Base-by-base conservation (phyloP, 208 protist genomes). In the Vickermania ingenoplastis region DNA sequence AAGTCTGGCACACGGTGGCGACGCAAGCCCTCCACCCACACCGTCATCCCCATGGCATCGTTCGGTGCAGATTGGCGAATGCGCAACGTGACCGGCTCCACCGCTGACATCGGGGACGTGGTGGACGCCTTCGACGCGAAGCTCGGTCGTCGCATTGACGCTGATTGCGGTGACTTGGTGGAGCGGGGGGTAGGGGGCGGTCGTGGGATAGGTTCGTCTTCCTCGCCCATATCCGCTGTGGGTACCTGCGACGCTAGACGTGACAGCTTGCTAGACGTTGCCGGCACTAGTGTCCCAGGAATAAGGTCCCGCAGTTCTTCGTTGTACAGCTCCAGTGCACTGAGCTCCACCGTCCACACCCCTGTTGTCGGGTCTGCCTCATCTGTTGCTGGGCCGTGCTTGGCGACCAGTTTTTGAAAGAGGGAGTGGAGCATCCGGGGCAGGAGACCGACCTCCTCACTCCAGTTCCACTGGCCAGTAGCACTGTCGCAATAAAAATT, bases 271-370 rank as follows among this genome's bases (percentile, higher is more conserved):
- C n/a, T 27, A 28, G 13, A 28, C n/a, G 50, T 5, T 5, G 21
- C 23, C 5, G 50, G 50, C 7, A 7, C 7, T 5, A 54, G 11
- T 7, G 5, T 21, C 13, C 24, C 24, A 4, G 78, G 61, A 30
- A 92, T 49, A 49, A 93, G 60, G 61, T 93, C 86, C 24, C 69
- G 70, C 58, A 93, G 57, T 27, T 93, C 73, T 57, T 90, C 79
- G 49, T 89, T 82, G 71, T 93, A 90, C 36, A 93, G 55, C 59
- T 93, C 82, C 31, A 93, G 14, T 0, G 80, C 82, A 59, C 77
- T 79, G 27, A 92, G 64, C 5, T 57, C 55, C 17, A 87, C 72
- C 3, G 22, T 31, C 23, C 11, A 61, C 22, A 11, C 2, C 23
- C n/a, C 31, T 25, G 49, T 2, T 3, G 29, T 22, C 14, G 13